These are phyloP conservation scores for Sporothrix curviconia DNA, from an alignment of 2,329 filamentous ascomycete genomes.

Conservation along the genomic window DNA sequence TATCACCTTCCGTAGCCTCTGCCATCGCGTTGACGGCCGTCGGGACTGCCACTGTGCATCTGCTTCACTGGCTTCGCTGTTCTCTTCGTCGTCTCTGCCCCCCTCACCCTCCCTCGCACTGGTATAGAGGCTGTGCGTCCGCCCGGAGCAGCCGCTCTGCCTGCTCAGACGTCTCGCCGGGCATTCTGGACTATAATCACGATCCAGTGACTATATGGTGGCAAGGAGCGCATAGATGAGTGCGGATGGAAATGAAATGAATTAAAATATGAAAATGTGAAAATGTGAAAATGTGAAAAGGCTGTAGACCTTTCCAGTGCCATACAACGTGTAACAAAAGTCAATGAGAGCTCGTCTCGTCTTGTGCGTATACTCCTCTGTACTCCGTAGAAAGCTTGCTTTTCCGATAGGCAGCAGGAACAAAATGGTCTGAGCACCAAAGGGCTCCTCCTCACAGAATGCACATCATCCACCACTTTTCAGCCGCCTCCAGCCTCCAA, in stretches of 20 bases:
- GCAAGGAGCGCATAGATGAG: background rate
- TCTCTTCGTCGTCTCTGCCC: background rate
- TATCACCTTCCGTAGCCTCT: background rate
- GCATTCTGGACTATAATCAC: too few relatives aligned
- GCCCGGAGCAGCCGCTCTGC: constrained; percentile 3
- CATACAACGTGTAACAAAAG: too few relatives aligned
- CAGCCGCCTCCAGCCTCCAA: too few relatives aligned
- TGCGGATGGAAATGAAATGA: background rate
- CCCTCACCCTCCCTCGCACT: constrained; percentile 1
- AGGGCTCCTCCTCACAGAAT: too few relatives aligned
- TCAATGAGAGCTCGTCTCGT: too few relatives aligned
- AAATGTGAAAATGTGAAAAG: too few relatives aligned
- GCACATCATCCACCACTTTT: too few relatives aligned
- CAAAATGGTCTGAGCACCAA: background rate
- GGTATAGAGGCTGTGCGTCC: background rate
- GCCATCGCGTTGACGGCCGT: background rate
- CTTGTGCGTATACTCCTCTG: too few relatives aligned
- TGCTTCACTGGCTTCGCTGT: background rate
- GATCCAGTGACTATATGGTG: too few relatives aligned
- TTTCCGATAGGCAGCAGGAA: background rate
- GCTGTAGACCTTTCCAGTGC: too few relatives aligned
- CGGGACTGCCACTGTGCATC: background rate
- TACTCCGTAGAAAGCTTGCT: background rate
- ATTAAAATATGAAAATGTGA: background rate
- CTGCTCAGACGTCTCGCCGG: background rate